Conservation (phyloP, 73 alveolate genomes). For the Breviolum minutum region DNA sequence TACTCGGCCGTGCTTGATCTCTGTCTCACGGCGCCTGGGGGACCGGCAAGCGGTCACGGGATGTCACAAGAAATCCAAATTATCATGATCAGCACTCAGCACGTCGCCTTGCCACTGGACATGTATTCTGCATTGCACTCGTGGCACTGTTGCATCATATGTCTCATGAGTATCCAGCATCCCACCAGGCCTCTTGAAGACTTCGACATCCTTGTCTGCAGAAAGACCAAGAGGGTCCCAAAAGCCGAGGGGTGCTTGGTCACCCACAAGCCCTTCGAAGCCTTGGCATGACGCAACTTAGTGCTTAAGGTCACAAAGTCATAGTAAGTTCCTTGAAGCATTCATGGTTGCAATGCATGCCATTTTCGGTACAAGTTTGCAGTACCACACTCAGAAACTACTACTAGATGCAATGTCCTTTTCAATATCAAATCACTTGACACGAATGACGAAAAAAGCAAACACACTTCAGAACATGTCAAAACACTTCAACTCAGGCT, state of each 20-base stretch:
- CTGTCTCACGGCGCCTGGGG: conserved; percentile 42
- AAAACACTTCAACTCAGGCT: neutral
- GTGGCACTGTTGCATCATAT: neutral
- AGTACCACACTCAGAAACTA: too few relatives aligned
- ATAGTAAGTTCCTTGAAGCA: too few relatives aligned
- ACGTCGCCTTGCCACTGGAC: too few relatives aligned
- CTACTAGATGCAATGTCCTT: too few relatives aligned
- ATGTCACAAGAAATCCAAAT: too few relatives aligned
- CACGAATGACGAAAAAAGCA: neutral
- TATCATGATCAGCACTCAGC: too few relatives aligned
- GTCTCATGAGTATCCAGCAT: neutral
- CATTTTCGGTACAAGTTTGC: too few relatives aligned
- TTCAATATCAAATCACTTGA: too few relatives aligned
- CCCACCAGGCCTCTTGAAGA: conserved; percentile 41
- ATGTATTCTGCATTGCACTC: neutral
- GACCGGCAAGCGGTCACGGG: neutral
- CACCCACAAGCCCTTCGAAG: conserved; percentile 53
- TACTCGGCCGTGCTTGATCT: conserved; percentile 66
- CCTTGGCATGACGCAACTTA: neutral
- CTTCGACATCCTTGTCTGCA: conserved; percentile 68
- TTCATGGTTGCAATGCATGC: too few relatives aligned
- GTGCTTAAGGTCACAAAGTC: too few relatives aligned
- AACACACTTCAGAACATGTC: too few relatives aligned
- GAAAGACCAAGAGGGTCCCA: conserved; percentile 90
- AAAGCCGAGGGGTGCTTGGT: conserved; percentile 88